Evolutionary conservation across 2,329 filamentous ascomycete genomes (phyloP).

Genomic region (Endocalyx cinctus): DNA sequence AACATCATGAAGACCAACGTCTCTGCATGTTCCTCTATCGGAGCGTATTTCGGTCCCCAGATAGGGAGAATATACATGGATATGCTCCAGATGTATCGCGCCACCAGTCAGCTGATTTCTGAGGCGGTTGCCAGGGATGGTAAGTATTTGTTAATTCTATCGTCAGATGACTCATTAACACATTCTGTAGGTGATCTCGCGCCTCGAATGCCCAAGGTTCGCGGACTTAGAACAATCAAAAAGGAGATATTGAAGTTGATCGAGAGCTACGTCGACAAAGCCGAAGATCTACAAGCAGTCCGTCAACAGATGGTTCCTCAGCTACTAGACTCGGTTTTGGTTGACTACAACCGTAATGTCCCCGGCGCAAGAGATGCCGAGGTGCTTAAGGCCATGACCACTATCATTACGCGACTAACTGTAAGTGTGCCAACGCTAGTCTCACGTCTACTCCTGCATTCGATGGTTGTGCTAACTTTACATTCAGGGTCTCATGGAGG

Average conservation of each 20-base stretch:
- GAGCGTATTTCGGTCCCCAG: conserved; percentile 95
- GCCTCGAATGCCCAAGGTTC: conserved; percentile 95
- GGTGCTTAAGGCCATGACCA: conserved; percentile 95
- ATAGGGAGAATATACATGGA: conserved; percentile 97
- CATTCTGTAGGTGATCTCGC: conserved; percentile 68
- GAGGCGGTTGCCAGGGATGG: conserved; percentile 84
- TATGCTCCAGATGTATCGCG: conserved; percentile 98
- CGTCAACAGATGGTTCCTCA: conserved; percentile 94
- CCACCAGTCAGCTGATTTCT: conserved; percentile 93
- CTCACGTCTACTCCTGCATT: no score
- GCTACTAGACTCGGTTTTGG: conserved; percentile 84
- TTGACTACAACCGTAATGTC: conserved; percentile 97
- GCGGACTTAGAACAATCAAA: conserved; percentile 94
- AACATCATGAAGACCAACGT: conserved; percentile 99
- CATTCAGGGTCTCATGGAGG: conserved; percentile 83
- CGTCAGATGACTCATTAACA: conserved; percentile 28
- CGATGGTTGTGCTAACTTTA: conserved; percentile 13
- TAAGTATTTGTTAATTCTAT: conserved; percentile 32
- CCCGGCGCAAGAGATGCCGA: conserved; percentile 93
- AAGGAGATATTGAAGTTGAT: conserved; percentile 99
- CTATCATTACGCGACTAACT: conserved; percentile 92
- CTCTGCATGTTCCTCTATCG: conserved; percentile 94
- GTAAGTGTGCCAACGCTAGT: conserved; percentile 66
- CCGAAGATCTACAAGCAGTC: conserved; percentile 91
- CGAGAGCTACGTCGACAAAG: conserved; percentile 96